Percentiles rank a stretch among this genome's conserved stretches.
Evolutionary conservation across 768 basidiomycete genomes (phyloP).

Genomic region (Lactifluus pinguis): DNA sequence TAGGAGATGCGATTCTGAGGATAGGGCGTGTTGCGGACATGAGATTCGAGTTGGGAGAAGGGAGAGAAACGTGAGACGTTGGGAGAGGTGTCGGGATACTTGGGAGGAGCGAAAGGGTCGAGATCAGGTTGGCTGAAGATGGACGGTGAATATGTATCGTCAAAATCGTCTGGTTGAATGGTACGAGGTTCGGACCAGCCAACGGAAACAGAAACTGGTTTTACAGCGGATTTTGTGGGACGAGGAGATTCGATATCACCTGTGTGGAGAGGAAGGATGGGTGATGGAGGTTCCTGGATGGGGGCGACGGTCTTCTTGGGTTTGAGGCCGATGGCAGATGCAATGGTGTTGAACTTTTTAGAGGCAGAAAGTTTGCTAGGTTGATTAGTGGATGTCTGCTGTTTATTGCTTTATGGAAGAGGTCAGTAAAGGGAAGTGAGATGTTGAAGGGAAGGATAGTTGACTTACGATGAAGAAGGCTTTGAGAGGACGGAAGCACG

Average conservation of each 20-base stretch:
- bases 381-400: not conserved
- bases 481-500: conserved; percentile 26
- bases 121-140: conserved; percentile 49
- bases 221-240: conserved; percentile 33
- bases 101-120: conserved; percentile 54
- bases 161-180: conserved; percentile 39
- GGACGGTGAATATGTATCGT: conserved; percentile 33
- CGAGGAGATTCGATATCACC: conserved; percentile 20
- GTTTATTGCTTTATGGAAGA: not conserved
- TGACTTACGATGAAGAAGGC: conserved; percentile 14
- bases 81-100: conserved; percentile 33
- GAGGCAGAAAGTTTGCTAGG: conserved; percentile 4
- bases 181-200: conserved; percentile 47
- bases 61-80: conserved; percentile 39
- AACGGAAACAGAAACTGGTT: conserved; percentile 48
- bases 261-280: conserved; percentile 18
- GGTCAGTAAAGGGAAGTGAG: not conserved
- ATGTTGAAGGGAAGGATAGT: not conserved
- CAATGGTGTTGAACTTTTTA: conserved; percentile 47
- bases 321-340: conserved; percentile 55
- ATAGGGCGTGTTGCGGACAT: conserved; percentile 31
- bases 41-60: conserved; percentile 42
- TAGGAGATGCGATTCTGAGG: conserved; percentile 42
- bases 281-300: conserved; percentile 41
- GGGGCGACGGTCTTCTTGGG: conserved; percentile 49